These are phyloP conservation scores for Populus hybrid DNA, from an alignment of 441 rosid genomes.

Conservation along the genomic window DNA sequence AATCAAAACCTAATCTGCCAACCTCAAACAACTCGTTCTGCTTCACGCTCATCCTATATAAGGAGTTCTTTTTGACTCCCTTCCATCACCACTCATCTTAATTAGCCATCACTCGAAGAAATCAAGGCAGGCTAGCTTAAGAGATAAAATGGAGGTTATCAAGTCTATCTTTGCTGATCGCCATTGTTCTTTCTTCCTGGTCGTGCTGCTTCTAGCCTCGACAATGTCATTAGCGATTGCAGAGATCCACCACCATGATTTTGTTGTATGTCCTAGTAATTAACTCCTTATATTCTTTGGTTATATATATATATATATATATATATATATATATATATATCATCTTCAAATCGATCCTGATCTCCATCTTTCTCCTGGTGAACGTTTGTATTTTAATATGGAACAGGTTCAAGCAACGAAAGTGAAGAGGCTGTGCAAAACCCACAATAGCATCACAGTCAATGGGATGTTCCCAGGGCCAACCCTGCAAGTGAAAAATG, in stretches of 20 bases:
- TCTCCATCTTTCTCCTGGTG: not conserved
- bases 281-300: not conserved
- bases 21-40: conserved; percentile 30
- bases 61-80: conserved; percentile 1
- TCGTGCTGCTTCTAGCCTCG: conserved; percentile 39
- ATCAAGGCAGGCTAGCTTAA: too few relatives aligned
- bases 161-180: conserved; percentile 2
- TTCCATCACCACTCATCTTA: not conserved
- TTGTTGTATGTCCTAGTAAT: conserved; percentile 43
- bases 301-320: not conserved
- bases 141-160: conserved; percentile 17
- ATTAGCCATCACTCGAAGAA: not conserved
- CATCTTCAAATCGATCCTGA: not conserved
- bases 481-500: conserved; percentile 60
- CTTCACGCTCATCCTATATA: conserved; percentile 34
- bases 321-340: too few relatives aligned
- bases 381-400: not conserved
- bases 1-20: conserved; percentile 50
- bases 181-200: conserved; percentile 6
- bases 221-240: conserved; percentile 32
- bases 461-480: conserved; percentile 96
- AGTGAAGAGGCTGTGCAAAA: conserved; percentile 93
- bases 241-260: conserved; percentile 56
- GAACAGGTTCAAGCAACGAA: conserved; percentile 55
- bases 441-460: conserved; percentile 69